A percentile compares a stretch with the other conserved stretches of the same genome.
Conservation (phyloP, 2,329 filamentous ascomycete species). For the Cladophialophora immunda region DNA sequence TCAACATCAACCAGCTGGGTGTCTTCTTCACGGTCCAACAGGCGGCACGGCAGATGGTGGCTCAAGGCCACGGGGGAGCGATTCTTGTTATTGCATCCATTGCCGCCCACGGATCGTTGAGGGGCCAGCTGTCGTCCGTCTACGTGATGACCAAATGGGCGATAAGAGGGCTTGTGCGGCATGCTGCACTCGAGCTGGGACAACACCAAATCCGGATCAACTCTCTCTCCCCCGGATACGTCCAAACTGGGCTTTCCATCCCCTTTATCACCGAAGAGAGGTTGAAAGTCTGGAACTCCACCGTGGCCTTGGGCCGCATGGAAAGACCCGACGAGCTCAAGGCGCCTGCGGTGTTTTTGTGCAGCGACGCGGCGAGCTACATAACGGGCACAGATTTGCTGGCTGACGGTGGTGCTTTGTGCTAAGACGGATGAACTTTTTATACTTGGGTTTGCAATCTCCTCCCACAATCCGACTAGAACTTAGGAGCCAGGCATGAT, state of each 20-base stretch:
- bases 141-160: slow-evolving; percentile 47
- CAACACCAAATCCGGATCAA: slow-evolving; percentile 73
- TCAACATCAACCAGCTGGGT: slow-evolving; percentile 87
- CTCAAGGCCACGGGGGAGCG: slow-evolving; percentile 62
- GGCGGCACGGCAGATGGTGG: slow-evolving; percentile 75
- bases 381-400: slow-evolving; percentile 59
- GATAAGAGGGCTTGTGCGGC: slow-evolving; percentile 67
- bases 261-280: slow-evolving; percentile 63
- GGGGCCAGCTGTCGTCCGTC: slow-evolving; percentile 51
- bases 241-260: slow-evolving; percentile 72
- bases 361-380: slow-evolving; percentile 58
- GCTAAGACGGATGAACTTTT: too few relatives aligned
- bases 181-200: slow-evolving; percentile 69
- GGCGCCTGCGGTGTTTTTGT: slow-evolving; percentile 61
- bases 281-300: slow-evolving; percentile 66
- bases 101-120: slow-evolving; percentile 55
- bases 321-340: slow-evolving; percentile 72
- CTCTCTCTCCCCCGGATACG: slow-evolving; percentile 73
- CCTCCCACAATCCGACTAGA: too few relatives aligned
- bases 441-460: too few relatives aligned
- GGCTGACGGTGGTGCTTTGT: slow-evolving; percentile 54
- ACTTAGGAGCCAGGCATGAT: too few relatives aligned
- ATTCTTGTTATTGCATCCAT: slow-evolving; percentile 74
- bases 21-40: slow-evolving; percentile 88
- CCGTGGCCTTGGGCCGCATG: slow-evolving; percentile 68